Conservation (phyloP, 2,329 filamentous ascomycete genomes). For the Aspergillus fijiensis region DNA sequence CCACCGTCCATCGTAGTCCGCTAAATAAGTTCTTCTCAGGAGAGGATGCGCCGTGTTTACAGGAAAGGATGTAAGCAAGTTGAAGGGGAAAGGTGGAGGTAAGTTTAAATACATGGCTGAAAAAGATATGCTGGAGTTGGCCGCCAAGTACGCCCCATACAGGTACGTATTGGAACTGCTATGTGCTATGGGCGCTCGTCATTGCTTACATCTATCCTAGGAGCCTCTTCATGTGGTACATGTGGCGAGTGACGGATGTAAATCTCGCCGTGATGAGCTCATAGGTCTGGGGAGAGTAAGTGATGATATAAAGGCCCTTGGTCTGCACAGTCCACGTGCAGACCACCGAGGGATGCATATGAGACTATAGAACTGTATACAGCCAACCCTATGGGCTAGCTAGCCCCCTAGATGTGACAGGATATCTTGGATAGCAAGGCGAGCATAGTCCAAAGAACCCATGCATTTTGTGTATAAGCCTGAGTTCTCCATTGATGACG, state of each 20-base stretch:
- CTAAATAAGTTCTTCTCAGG: slow-evolving; percentile 31
- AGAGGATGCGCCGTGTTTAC: slow-evolving; percentile 86
- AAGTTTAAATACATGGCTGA: slow-evolving; percentile 99
- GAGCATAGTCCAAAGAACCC: background rate
- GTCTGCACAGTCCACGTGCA: background rate
- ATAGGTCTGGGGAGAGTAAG: background rate
- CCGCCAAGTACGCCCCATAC: slow-evolving; percentile 80
- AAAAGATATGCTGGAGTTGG: slow-evolving; percentile 82
- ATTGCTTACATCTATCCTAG: slow-evolving; percentile 45
- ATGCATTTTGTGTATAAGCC: background rate
- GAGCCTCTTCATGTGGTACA: slow-evolving; percentile 97
- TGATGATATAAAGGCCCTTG: background rate
- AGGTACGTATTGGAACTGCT: slow-evolving; percentile 47
- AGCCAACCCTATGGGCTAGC: background rate
- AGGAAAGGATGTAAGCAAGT: slow-evolving; percentile 77
- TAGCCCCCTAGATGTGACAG: background rate
- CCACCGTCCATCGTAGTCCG: slow-evolving; percentile 11
- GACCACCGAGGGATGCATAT: background rate
- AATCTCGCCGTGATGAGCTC: slow-evolving; percentile 58
- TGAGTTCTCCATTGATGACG: background rate
- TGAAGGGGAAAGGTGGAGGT: slow-evolving; percentile 74
- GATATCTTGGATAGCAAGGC: background rate
- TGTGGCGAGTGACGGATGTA: slow-evolving; percentile 85
- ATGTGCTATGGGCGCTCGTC: background rate
- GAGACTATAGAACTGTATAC: background rate